Conservation (phyloP, 495 filamentous ascomycete species). For the Penicillium alfredii region DNA sequence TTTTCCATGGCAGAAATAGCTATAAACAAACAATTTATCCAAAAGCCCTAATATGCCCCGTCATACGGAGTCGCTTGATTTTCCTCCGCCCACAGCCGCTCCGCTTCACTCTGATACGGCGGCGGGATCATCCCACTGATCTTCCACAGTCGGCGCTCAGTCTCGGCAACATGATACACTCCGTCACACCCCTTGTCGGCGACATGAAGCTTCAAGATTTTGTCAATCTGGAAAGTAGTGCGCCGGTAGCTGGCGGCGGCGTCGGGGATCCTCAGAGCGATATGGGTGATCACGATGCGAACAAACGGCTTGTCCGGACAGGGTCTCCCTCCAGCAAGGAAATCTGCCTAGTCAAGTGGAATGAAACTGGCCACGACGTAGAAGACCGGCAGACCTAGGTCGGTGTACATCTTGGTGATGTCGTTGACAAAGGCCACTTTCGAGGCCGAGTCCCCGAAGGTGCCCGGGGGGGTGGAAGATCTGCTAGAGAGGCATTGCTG, state of each 20-base stretch:
- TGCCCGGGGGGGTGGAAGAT: slow-evolving; percentile 20
- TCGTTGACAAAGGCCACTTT: slow-evolving; percentile 17
- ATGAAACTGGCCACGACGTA: slow-evolving; percentile 25
- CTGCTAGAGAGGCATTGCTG: slow-evolving; percentile 29
- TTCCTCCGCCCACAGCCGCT: slow-evolving; percentile 17
- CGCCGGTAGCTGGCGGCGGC: slow-evolving; percentile 1
- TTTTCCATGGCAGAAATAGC: too few relatives aligned
- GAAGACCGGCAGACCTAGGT: slow-evolving; percentile 21
- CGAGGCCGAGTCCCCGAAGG: slow-evolving; percentile 7
- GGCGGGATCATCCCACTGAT: slow-evolving; percentile 25
- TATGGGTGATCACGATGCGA: slow-evolving; percentile 18
- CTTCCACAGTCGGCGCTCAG: slow-evolving; percentile 23
- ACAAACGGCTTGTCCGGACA: slow-evolving; percentile 12
- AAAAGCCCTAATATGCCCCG: too few relatives aligned
- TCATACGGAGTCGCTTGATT: slow-evolving; percentile 14
- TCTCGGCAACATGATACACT: slow-evolving; percentile 25
- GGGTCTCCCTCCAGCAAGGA: slow-evolving; percentile 12
- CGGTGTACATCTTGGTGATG: slow-evolving; percentile 23
- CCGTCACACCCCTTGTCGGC: slow-evolving; percentile 20
- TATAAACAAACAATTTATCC: too few relatives aligned
- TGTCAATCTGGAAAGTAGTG: slow-evolving; percentile 10
- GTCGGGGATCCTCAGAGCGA: slow-evolving; percentile 15
- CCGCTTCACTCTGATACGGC: slow-evolving; percentile 13
- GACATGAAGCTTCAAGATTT: slow-evolving; percentile 17
- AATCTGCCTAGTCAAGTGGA: slow-evolving; percentile 1